Evolutionary conservation across 1,139 yeast species (phyloP).

Genomic region (Magnusiomyces paraingens): DNA sequence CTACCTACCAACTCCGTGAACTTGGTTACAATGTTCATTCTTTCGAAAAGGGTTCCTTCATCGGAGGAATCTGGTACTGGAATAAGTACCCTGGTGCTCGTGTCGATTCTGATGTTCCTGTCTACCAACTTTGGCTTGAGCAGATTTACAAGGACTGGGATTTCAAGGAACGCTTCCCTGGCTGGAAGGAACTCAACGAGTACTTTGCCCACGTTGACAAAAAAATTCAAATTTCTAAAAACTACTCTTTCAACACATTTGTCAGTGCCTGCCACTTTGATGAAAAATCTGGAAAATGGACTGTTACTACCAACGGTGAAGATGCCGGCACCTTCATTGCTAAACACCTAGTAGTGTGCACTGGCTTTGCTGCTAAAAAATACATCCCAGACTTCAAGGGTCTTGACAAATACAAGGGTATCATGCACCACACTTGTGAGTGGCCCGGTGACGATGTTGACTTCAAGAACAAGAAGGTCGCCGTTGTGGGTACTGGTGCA

Average conservation of each 20-base stretch:
- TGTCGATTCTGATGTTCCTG: constrained; percentile 48
- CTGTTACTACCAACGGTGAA: constrained; percentile 27
- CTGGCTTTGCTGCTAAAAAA: constrained; percentile 25
- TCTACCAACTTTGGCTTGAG: constrained; percentile 42
- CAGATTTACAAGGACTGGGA: constrained; percentile 43
- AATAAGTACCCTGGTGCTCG: constrained; percentile 46
- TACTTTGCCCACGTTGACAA: constrained; percentile 40
- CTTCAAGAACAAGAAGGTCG: constrained; percentile 36
- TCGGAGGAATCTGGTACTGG: constrained; percentile 54
- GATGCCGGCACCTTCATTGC: constrained; percentile 22
- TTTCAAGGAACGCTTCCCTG: constrained; percentile 38
- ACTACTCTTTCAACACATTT: constrained; percentile 33
- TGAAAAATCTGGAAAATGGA: constrained; percentile 38
- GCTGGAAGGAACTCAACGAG: constrained; percentile 44
- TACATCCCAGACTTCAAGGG: constrained; percentile 24
- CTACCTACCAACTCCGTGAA: constrained; percentile 33
- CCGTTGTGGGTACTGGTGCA: constrained; percentile 44
- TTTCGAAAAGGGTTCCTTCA: constrained; percentile 41
- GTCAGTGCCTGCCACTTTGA: constrained; percentile 33
- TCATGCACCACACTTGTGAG: constrained; percentile 44
- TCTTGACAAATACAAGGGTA: constrained; percentile 41
- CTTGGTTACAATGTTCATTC: constrained; percentile 34
- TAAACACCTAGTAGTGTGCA: constrained; percentile 34
- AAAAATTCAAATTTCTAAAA: constrained; percentile 33
- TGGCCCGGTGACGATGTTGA: constrained; percentile 38